Evolutionary conservation across 371 early-diverging fungal species (phyloP).

Genomic region (Actinomucor elegans): DNA sequence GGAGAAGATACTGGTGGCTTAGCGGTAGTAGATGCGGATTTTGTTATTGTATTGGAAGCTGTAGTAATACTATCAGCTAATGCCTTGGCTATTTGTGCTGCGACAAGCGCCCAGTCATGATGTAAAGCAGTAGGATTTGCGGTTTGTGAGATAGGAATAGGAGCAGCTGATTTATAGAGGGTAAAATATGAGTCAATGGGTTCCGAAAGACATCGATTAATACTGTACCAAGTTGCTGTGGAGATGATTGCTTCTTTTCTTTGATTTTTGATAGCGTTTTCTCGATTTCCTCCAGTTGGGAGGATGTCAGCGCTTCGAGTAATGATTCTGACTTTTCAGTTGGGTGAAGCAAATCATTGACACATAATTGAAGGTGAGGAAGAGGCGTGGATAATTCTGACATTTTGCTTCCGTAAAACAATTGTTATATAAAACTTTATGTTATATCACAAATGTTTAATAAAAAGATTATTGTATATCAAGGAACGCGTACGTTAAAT

Average conservation of each 20-base stretch:
- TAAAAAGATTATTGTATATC: background rate
- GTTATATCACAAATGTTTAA: background rate
- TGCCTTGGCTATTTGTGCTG: slow-evolving; percentile 30
- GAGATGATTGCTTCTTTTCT: slow-evolving; percentile 20
- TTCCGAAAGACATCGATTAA: background rate
- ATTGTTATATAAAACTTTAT: no score
- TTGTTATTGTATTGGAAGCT: background rate
- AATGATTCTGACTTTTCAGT: slow-evolving; percentile 29
- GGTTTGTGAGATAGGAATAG: slow-evolving; percentile 7
- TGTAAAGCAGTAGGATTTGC: slow-evolving; percentile 12
- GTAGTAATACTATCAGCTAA: slow-evolving; percentile 21
- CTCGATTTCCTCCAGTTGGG: slow-evolving; percentile 29
- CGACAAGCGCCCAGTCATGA: slow-evolving; percentile 27
- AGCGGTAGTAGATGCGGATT: slow-evolving; percentile 1
- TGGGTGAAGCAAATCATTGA: slow-evolving; percentile 31
- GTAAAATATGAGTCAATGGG: no score
- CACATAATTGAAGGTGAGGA: slow-evolving; percentile 25
- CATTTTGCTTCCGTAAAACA: no score
- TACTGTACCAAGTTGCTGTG: slow-evolving; percentile 13
- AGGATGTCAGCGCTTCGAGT: slow-evolving; percentile 26
- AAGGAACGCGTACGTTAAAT: background rate
- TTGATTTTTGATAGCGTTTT: slow-evolving; percentile 24
- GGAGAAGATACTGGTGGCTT: slow-evolving; percentile 9
- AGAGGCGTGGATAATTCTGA: slow-evolving; percentile 3
- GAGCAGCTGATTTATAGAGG: background rate